These are phyloP conservation scores for Ogataea trehaloabstinens DNA, from an alignment of 805 yeast genomes.

Conservation along the genomic window DNA sequence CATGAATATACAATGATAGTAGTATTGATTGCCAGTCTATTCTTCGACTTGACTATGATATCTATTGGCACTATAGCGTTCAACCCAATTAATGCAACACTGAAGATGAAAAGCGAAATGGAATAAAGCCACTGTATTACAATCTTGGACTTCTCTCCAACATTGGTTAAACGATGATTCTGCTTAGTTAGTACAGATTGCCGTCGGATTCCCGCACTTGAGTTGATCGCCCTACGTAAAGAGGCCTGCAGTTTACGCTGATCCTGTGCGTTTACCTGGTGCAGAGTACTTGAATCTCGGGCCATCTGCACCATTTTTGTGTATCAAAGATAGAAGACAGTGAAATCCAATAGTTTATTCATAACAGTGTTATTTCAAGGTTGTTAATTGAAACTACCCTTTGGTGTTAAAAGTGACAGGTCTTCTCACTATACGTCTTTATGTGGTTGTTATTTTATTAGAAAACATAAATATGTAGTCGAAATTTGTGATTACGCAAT, in stretches of 20 bases:
- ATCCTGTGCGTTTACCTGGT: not conserved
- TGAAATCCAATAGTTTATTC: no score
- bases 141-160: constrained; percentile 20
- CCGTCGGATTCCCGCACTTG: constrained; percentile 2
- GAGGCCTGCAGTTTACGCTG: constrained; percentile 1
- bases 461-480: no score
- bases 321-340: no score
- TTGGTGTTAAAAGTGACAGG: no score
- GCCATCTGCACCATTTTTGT: not conserved
- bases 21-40: constrained; percentile 67
- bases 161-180: constrained; percentile 13
- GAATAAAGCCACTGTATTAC: constrained; percentile 42
- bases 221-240: constrained; percentile 9
- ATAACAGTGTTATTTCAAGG: no score
- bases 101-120: constrained; percentile 39
- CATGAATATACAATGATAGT: constrained; percentile 76
- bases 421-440: no score
- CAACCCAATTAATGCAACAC: constrained; percentile 51
- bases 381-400: no score
- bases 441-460: no score
- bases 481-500: no score
- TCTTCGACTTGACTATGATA: constrained; percentile 54
- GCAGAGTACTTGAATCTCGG: not conserved
- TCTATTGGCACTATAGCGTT: constrained; percentile 77
- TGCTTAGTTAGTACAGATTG: constrained; percentile 11